Evolutionary conservation across 2,329 filamentous ascomycete species (phyloP).

Genomic region (Beauveria sp.): DNA sequence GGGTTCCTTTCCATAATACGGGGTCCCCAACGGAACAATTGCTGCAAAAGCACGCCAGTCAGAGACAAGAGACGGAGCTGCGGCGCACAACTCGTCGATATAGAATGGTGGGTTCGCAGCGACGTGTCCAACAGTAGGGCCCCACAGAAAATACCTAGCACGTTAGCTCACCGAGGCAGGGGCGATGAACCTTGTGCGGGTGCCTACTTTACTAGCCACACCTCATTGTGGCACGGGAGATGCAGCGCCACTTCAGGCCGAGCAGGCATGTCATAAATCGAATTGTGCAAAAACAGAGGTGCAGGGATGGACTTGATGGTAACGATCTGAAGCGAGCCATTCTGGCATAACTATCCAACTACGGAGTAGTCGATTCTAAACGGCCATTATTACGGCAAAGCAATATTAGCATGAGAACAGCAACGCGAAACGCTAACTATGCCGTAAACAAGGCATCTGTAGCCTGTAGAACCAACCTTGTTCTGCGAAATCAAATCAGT

Average conservation of each 20-base stretch:
- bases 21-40: background rate
- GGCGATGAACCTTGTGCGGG: background rate
- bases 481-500: background rate
- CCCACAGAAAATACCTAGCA: background rate
- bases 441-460: background rate
- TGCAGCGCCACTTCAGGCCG: background rate
- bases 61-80: background rate
- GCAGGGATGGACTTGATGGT: background rate
- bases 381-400: background rate
- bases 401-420: background rate
- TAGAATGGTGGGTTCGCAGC: conserved; percentile 2
- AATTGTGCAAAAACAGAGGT: background rate
- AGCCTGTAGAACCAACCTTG: background rate
- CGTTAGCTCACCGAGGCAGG: background rate
- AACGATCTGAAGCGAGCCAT: background rate
- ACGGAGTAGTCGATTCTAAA: background rate
- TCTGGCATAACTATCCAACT: background rate
- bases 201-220: background rate
- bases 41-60: background rate
- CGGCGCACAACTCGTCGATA: background rate
- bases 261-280: background rate
- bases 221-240: background rate
- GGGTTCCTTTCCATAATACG: background rate
- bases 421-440: background rate
- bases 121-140: conserved; percentile 4